Evolutionary conservation across 2,329 filamentous ascomycete species (phyloP).

Genomic region (Grosmannia clavigera): DNA sequence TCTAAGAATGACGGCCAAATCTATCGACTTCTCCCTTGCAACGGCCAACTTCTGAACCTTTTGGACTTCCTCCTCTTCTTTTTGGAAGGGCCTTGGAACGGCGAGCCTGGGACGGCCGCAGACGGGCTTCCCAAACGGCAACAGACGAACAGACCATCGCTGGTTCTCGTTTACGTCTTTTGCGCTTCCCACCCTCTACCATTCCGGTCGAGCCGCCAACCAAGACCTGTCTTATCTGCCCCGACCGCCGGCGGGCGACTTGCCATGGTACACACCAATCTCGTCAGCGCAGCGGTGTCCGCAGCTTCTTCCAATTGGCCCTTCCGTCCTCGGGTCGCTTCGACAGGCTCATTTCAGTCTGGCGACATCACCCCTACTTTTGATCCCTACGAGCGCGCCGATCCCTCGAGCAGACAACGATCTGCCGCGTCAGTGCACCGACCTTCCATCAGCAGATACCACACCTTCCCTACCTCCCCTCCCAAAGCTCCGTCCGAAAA

Average conservation of each 20-base stretch:
- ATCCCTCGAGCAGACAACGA: slow-evolving; percentile 22
- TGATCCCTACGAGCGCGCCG: slow-evolving; percentile 12
- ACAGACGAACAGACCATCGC: not conserved
- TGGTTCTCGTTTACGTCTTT: no score
- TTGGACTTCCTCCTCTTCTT: no score
- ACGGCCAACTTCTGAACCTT: not conserved
- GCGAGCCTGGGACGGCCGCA: not conserved
- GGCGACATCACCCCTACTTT: slow-evolving; percentile 34
- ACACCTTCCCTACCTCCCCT: slow-evolving; percentile 68
- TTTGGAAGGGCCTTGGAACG: not conserved
- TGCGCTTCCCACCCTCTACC: not conserved
- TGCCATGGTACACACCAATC: slow-evolving; percentile 12
- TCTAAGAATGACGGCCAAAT: not conserved
- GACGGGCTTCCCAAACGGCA: not conserved
- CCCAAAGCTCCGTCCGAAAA: slow-evolving; percentile 49
- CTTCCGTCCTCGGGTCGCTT: slow-evolving; percentile 13
- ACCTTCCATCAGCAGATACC: slow-evolving; percentile 50
- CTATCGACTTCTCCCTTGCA: not conserved
- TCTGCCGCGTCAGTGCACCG: slow-evolving; percentile 32
- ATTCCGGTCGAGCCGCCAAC: not conserved
- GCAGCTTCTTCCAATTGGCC: not conserved
- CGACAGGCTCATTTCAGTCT: slow-evolving; percentile 38
- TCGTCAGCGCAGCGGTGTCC: slow-evolving; percentile 8
- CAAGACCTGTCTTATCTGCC: not conserved
- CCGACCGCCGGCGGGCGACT: not conserved